phyloP scores from a whole-genome alignment of 139 green algal genomes.

The Picochlorum costavermella region DNA sequence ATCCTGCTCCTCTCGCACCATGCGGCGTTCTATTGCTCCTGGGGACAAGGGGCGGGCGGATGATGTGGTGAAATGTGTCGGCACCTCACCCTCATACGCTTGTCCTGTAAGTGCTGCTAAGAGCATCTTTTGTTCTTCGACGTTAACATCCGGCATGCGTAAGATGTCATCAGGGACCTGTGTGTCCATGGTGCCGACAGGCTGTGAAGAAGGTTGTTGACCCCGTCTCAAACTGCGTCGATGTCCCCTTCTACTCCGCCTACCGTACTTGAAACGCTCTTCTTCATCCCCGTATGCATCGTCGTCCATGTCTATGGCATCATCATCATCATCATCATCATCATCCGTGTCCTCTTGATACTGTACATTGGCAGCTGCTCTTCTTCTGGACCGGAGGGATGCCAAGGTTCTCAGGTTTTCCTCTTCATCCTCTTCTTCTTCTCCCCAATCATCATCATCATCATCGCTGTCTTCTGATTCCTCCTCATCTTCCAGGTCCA shows the following conservation, averaged over 20 bases:
- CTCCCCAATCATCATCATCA: neutral
- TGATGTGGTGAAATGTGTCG: slow-evolving; percentile 1
- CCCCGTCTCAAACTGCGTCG: neutral
- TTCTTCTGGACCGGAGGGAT: neutral
- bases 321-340: slow-evolving; percentile 12
- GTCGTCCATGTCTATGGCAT: neutral
- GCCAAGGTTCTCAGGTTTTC: neutral
- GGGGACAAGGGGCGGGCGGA: slow-evolving; percentile 14
- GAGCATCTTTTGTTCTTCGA: slow-evolving; percentile 37
- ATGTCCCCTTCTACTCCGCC: slow-evolving; percentile 7
- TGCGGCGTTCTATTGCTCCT: slow-evolving; percentile 15
- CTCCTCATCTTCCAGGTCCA: neutral
- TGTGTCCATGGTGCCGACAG: neutral
- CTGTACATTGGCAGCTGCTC: neutral
- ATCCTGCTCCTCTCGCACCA: slow-evolving; percentile 27
- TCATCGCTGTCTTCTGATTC: neutral
- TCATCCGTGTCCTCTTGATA: slow-evolving; percentile 5
- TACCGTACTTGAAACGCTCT: neutral
- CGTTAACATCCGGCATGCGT: slow-evolving; percentile 22
- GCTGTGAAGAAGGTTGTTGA: neutral
- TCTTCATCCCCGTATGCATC: neutral
- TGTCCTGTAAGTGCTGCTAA: slow-evolving; percentile 25
- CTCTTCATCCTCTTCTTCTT: neutral
- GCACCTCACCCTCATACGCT: slow-evolving; percentile 22
- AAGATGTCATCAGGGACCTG: neutral